These are phyloP conservation scores for Phytophthora fragariae DNA, from an alignment of 352 stramenopile genomes.

Conservation along the genomic window DNA sequence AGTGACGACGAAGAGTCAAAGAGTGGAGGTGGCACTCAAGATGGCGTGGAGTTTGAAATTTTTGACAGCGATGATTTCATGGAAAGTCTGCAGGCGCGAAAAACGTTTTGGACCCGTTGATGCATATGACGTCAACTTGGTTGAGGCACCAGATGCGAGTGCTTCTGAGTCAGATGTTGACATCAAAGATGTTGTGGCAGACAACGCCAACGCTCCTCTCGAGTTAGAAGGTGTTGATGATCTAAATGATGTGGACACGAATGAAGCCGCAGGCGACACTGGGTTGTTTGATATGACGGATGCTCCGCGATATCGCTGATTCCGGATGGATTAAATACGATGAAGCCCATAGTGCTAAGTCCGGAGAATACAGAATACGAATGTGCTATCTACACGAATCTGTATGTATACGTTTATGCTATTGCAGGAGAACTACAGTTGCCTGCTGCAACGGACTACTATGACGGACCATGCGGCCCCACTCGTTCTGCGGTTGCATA, in stretches of 20 bases:
- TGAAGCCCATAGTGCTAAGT: slow-evolving; percentile 21
- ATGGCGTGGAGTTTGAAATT: not conserved
- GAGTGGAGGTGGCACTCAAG: slow-evolving; percentile 15
- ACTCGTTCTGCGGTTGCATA: slow-evolving; percentile 24
- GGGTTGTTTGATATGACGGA: slow-evolving; percentile 9
- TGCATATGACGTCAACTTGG: slow-evolving; percentile 14
- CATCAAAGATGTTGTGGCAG: slow-evolving; percentile 14
- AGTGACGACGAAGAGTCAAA: slow-evolving; percentile 9
- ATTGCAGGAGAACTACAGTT: not conserved
- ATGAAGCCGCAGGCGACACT: not conserved
- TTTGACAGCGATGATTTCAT: slow-evolving; percentile 22
- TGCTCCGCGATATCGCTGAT: not conserved
- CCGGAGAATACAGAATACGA: slow-evolving; percentile 20
- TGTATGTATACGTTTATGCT: not conserved
- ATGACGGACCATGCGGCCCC: slow-evolving; percentile 4
- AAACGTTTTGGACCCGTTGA: not conserved
- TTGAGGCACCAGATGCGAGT: not conserved
- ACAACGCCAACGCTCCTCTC: not conserved
- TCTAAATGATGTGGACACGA: not conserved
- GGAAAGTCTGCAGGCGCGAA: slow-evolving; percentile 3
- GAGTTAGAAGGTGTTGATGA: slow-evolving; percentile 8
- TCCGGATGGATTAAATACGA: slow-evolving; percentile 8
- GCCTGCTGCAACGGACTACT: slow-evolving; percentile 19
- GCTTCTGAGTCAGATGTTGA: slow-evolving; percentile 10
- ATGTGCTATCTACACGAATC: not conserved